Evolutionary conservation across 164 flowering plant species (phyloP).

Genomic region (Macadamia integrifolia): DNA sequence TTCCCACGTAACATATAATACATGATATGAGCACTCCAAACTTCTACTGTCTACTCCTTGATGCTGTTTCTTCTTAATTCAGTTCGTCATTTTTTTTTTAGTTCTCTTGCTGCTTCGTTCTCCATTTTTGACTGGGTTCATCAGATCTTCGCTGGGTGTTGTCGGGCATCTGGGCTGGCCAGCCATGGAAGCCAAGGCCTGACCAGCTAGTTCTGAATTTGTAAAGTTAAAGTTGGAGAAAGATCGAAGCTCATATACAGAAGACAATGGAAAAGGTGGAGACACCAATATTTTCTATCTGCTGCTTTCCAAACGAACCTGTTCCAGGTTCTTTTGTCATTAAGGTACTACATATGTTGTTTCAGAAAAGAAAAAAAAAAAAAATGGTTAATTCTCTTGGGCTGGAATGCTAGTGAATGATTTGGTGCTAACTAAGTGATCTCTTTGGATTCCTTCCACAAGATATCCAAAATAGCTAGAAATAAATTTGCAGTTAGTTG

Average conservation of each 20-base stretch:
- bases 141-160: constrained; percentile 2
- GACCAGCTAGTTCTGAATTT: constrained; percentile 13
- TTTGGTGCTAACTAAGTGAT: neutral
- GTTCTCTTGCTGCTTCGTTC: neutral
- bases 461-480: neutral
- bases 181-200: neutral
- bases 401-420: too few relatives aligned
- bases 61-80: neutral
- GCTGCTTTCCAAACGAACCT: neutral
- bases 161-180: neutral
- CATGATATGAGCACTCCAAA: too few relatives aligned
- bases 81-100: neutral
- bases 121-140: neutral
- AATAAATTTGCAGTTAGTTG: neutral
- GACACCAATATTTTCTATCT: neutral
- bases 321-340: constrained; percentile 9
- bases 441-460: constrained; percentile 10
- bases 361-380: neutral
- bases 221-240: constrained; percentile 13
- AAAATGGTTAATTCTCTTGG: neutral
- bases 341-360: constrained; percentile 8
- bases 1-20: too few relatives aligned
- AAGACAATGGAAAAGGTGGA: constrained; percentile 5
- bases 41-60: too few relatives aligned
- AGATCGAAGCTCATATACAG: neutral